Base-by-base conservation (phyloP, 768 basidiomycete species). In the Amanita rimosa region DNA sequence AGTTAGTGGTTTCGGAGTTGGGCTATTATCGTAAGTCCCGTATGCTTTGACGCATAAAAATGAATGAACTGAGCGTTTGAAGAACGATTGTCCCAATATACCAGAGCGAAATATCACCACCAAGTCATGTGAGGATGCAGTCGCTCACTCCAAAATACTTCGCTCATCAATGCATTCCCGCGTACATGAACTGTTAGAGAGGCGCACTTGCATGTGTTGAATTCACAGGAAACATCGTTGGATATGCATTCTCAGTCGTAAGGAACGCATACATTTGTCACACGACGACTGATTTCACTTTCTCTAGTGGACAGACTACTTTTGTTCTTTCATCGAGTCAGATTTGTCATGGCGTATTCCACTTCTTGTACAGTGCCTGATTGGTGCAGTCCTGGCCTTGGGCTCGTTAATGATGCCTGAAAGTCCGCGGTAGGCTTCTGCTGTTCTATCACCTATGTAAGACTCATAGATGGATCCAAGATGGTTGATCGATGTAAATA, bases 61-160 rank as follows among this genome's bases (percentile, higher is more conserved):
- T n/a, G n/a, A 39, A 7, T 6, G 6, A 41, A 13, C 19, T 42
- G 31, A 41, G 16, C 2, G 7, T 24, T 42, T 10, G 7, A 46
- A 89, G 87, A 38, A 89, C 87, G 33, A 88, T 89, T 51, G 86
- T 90, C 21, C 88, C 87, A 6, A 87, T 89, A 50, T 90, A 89
- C 60, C 85, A 93, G 67, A 88, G 85, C 53, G 92, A 94, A 69
- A 88, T 94, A 37, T 90, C 86, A 4, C 90, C 90, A 16, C 86
- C 92, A 2, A 73, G 80, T 56, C 87, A 92, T 67, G 87, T 84
- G 57, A 33, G 75, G 59, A 33, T 29, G 10, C 17, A 38, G 16
- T 9, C 38, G 10, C 21, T 26, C 6, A 31, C 35, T 27, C 14
- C 16, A 39, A n/a, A n/a, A 21, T 17, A 14, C 46, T 33, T 24